phyloP scores from a whole-genome alignment of 2,329 filamentous ascomycete species.

The Colletotrichum kahawae region DNA sequence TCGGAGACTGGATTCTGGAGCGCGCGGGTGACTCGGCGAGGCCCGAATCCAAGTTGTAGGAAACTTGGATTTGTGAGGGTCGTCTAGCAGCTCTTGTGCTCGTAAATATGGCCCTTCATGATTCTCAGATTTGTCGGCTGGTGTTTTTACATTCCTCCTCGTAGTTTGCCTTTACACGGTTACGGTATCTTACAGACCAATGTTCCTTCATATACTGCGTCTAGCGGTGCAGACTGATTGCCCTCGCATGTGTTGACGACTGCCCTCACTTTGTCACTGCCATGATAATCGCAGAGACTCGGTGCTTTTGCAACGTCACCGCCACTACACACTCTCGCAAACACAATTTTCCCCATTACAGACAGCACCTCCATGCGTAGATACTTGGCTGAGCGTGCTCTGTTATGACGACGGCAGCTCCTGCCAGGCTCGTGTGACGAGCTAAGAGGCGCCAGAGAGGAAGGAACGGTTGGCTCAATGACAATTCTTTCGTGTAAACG shows the following conservation, averaged over 20 bases:
- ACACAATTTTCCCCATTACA: not conserved
- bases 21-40: conserved; percentile 24
- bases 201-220: not conserved
- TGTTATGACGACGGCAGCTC: not conserved
- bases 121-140: not conserved
- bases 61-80: not conserved
- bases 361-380: not conserved
- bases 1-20: conserved; percentile 70
- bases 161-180: not conserved
- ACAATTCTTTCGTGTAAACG: not conserved
- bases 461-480: not conserved
- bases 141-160: not conserved
- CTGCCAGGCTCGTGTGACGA: not conserved
- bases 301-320: not conserved
- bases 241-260: not conserved
- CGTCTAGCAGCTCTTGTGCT: not conserved
- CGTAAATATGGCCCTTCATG: not conserved
- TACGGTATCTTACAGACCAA: not conserved
- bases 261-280: not conserved
- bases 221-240: not conserved
- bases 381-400: not conserved
- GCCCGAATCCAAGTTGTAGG: conserved; percentile 42
- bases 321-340: not conserved
- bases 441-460: not conserved
- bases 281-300: not conserved